Percentiles rank a stretch among this genome's conserved stretches.
Evolutionary conservation across 176 grass and related monocot species (phyloP).

Genomic region (Thinopyrum elongatum): DNA sequence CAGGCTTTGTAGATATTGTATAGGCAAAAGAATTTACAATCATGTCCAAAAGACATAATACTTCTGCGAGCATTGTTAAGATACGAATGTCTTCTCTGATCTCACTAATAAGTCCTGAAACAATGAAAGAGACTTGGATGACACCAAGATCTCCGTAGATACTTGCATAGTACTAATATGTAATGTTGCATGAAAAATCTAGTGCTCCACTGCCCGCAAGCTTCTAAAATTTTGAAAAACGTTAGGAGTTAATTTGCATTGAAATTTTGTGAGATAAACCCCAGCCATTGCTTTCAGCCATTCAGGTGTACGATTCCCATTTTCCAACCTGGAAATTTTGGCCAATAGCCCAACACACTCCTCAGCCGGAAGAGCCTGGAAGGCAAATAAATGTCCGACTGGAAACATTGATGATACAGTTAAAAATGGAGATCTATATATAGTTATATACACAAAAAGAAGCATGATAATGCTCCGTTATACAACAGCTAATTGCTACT

Average conservation of each 20-base stretch:
- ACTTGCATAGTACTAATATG: constrained; percentile 1
- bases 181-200: constrained; percentile 21
- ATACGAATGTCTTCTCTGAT: constrained; percentile 82
- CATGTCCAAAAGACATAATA: constrained; percentile 90
- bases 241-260: neutral
- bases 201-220: neutral
- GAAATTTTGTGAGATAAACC: constrained; percentile 18
- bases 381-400: neutral
- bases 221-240: neutral
- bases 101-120: constrained; percentile 71
- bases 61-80: constrained; percentile 82
- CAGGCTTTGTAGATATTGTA: constrained; percentile 81
- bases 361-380: neutral
- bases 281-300: neutral
- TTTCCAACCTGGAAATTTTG: neutral
- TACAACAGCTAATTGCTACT: constrained; percentile 15
- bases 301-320: constrained; percentile 10
- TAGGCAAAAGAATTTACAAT: constrained; percentile 97
- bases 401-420: neutral
- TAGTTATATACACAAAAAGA: neutral
- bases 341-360: neutral
- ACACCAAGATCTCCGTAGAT: constrained; percentile 14
- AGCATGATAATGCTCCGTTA: neutral
- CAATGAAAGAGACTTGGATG: constrained; percentile 15
- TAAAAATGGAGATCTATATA: constrained; percentile 4